Percentiles rank a stretch among this genome's conserved stretches.
phyloP scores from a whole-genome alignment of 2,329 filamentous ascomycete species.

The Clonostachys solani region DNA sequence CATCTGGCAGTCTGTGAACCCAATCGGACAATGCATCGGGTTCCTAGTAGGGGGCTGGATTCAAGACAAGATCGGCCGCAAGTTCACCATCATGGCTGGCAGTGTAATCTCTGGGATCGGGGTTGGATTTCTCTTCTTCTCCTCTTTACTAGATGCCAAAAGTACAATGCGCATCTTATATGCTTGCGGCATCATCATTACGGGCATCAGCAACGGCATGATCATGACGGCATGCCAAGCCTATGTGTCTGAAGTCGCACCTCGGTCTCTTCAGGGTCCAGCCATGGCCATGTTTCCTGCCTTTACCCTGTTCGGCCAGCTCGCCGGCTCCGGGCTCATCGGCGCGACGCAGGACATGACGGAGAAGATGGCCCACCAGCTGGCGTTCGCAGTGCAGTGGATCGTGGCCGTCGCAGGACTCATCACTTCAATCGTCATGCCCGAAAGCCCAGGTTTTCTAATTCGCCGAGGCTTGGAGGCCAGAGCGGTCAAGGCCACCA shows the following conservation, averaged over 20 bases:
- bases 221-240: constrained; percentile 36
- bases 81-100: constrained; percentile 12
- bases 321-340: constrained; percentile 37
- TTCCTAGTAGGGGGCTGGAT: constrained; percentile 17
- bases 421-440: constrained; percentile 35
- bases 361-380: constrained; percentile 24
- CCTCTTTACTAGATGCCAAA: constrained; percentile 5
- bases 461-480: constrained; percentile 31
- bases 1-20: constrained; percentile 15
- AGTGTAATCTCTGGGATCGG: constrained; percentile 14
- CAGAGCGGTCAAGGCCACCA: constrained; percentile 38
- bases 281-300: constrained; percentile 43
- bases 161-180: constrained; percentile 13
- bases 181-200: constrained; percentile 13
- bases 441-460: constrained; percentile 45
- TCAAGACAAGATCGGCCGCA: constrained; percentile 17
- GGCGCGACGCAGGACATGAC: constrained; percentile 16
- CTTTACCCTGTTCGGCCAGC: constrained; percentile 42
- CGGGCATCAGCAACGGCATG: constrained; percentile 26
- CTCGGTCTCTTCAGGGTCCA: constrained; percentile 37
- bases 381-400: constrained; percentile 38
- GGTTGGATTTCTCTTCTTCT: constrained; percentile 19
- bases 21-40: constrained; percentile 14
- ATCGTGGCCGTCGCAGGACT: constrained; percentile 34
- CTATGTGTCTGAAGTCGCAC: constrained; percentile 44